Conservation (phyloP, 345 rosid species). For the Eucalyptus paniculata region DNA sequence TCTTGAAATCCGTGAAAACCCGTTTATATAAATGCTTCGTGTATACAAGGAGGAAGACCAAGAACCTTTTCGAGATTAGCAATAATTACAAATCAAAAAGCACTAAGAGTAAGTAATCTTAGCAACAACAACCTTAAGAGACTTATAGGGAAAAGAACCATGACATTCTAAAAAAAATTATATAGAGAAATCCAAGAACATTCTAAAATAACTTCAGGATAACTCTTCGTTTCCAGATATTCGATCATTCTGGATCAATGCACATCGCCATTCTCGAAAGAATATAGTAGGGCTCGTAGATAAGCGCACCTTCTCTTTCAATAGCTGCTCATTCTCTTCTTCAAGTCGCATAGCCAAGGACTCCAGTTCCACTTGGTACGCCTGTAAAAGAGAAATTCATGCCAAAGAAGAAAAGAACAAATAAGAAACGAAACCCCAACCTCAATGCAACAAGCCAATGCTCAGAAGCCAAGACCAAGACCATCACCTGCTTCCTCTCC, state of each 20-base stretch:
- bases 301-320: slow-evolving; percentile 49
- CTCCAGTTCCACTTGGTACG: slow-evolving; percentile 87
- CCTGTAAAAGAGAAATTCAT: slow-evolving; percentile 15
- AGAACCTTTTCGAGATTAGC: neutral
- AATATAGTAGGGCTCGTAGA: neutral
- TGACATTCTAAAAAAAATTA: neutral
- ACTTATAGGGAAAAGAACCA: neutral
- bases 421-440: neutral
- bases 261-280: neutral
- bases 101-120: neutral
- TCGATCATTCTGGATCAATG: neutral
- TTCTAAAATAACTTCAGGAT: neutral
- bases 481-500: slow-evolving; percentile 76
- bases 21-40: neutral
- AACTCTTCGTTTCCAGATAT: neutral
- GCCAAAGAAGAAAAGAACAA: neutral
- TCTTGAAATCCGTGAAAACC: neutral
- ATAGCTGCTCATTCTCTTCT: slow-evolving; percentile 63
- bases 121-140: neutral
- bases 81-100: neutral
- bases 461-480: neutral
- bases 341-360: slow-evolving; percentile 58
- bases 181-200: neutral
- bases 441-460: neutral
- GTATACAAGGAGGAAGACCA: neutral